phyloP scores from a whole-genome alignment of 164 flowering plant genomes.

The Berberis thunbergii region DNA sequence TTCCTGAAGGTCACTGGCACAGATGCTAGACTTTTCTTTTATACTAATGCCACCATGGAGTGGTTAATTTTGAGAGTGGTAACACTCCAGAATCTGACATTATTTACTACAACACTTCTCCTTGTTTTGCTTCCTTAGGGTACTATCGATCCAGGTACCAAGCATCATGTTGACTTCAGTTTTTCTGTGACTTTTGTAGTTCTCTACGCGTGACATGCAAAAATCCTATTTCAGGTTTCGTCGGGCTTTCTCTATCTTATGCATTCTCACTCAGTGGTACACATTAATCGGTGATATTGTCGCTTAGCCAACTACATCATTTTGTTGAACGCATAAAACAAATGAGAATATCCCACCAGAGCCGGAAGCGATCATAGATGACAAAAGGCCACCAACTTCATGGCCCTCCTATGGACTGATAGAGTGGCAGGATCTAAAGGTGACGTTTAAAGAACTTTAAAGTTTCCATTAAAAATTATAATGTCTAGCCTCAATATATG shows the following conservation, averaged over 20 bases:
- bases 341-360: constrained; percentile 65
- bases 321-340: constrained; percentile 85
- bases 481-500: too few species aligned
- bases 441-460: not conserved
- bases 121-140: constrained; percentile 56
- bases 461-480: too few species aligned
- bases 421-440: constrained; percentile 60
- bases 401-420: constrained; percentile 81
- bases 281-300: constrained; percentile 64
- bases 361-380: constrained; percentile 60
- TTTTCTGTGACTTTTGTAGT: not conserved
- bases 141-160: constrained; percentile 49
- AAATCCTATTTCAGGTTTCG: constrained; percentile 42
- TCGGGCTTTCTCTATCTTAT: constrained; percentile 85
- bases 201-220: not conserved
- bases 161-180: not conserved
- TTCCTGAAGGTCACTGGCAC: constrained; percentile 53
- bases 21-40: constrained; percentile 64
- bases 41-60: constrained; percentile 65
- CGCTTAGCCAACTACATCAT: constrained; percentile 57
- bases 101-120: constrained; percentile 52
- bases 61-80: constrained; percentile 71
- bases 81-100: constrained; percentile 58
- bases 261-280: constrained; percentile 51
- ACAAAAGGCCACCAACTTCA: constrained; percentile 53